Percentiles rank a stretch among this genome's conserved stretches.
Evolutionary conservation across 352 stramenopile genomes (phyloP).

Genomic region (Pythium aristosporum): DNA sequence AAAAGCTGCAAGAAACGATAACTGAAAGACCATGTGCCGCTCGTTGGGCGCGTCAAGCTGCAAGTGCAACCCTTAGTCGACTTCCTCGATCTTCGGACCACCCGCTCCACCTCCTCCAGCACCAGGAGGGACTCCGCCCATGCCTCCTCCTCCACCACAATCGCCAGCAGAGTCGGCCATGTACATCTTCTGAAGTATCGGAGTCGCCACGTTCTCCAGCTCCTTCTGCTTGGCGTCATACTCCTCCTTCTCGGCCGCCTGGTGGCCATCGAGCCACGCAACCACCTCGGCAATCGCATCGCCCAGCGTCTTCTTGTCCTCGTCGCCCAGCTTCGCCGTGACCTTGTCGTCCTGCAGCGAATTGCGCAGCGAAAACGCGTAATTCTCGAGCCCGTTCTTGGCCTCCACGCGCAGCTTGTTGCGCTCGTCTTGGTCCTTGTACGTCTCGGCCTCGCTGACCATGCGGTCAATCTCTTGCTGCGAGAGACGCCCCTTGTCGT

Average conservation of each 20-base stretch:
- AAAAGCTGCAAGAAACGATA: too few relatives aligned
- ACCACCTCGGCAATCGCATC: slow-evolving; percentile 96
- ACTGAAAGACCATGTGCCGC: too few relatives aligned
- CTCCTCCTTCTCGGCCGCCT: slow-evolving; percentile 97
- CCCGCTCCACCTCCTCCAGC: slow-evolving; percentile 33
- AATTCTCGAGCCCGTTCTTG: slow-evolving; percentile 96
- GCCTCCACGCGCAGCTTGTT: slow-evolving; percentile 95
- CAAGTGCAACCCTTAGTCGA: slow-evolving; percentile 42
- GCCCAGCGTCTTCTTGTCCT: slow-evolving; percentile 90
- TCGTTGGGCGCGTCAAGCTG: too few relatives aligned
- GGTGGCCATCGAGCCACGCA: slow-evolving; percentile 99
- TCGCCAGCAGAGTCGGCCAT: slow-evolving; percentile 83
- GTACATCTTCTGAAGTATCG: slow-evolving; percentile 99
- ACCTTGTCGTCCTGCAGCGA: slow-evolving; percentile 93
- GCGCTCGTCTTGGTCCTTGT: slow-evolving; percentile 96
- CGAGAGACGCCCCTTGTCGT: slow-evolving; percentile 96
- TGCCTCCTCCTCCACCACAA: slow-evolving; percentile 39
- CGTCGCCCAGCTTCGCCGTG: slow-evolving; percentile 46
- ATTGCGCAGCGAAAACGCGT: slow-evolving; percentile 92
- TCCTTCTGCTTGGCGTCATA: slow-evolving; percentile 98
- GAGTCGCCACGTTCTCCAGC: slow-evolving; percentile 97
- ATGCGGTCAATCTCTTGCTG: slow-evolving; percentile 99
- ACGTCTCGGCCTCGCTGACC: slow-evolving; percentile 97
- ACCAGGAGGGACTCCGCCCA: slow-evolving; percentile 36
- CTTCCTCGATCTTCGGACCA: slow-evolving; percentile 75